Conservation (phyloP, 257 asterid genomes). For the Schizonepeta tenuifolia region DNA sequence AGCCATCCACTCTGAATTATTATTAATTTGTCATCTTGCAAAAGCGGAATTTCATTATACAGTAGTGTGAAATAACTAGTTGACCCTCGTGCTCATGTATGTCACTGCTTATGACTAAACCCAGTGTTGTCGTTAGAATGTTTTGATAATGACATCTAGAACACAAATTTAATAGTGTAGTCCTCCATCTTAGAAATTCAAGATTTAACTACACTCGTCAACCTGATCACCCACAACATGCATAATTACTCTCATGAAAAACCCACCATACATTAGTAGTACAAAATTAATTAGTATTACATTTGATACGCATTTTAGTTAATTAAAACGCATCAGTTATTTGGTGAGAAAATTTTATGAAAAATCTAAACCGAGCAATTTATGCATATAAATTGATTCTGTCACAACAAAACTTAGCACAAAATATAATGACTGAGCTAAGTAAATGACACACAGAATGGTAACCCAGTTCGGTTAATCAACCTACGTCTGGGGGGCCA, state of each 20-base stretch:
- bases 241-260: constrained; percentile 7
- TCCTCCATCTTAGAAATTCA: constrained; percentile 28
- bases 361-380: no score
- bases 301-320: no score
- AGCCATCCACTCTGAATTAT: constrained; percentile 16
- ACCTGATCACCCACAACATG: constrained; percentile 28
- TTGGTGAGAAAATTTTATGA: not conserved
- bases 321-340: not conserved
- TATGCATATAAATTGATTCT: no score
- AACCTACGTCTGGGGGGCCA: no score
- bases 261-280: no score
- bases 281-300: no score
- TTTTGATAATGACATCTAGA: constrained; percentile 35
- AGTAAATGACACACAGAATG: no score
- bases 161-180: not conserved
- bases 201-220: constrained; percentile 23
- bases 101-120: constrained; percentile 45
- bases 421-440: no score
- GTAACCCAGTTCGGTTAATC: no score
- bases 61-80: constrained; percentile 30
- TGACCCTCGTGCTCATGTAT: constrained; percentile 35
- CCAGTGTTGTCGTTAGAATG: constrained; percentile 37
- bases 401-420: no score
- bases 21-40: constrained; percentile 38
- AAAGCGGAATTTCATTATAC: constrained; percentile 29